phyloP scores from a whole-genome alignment of 2,329 filamentous ascomycete genomes.

The Aureobasidium subglaciale region DNA sequence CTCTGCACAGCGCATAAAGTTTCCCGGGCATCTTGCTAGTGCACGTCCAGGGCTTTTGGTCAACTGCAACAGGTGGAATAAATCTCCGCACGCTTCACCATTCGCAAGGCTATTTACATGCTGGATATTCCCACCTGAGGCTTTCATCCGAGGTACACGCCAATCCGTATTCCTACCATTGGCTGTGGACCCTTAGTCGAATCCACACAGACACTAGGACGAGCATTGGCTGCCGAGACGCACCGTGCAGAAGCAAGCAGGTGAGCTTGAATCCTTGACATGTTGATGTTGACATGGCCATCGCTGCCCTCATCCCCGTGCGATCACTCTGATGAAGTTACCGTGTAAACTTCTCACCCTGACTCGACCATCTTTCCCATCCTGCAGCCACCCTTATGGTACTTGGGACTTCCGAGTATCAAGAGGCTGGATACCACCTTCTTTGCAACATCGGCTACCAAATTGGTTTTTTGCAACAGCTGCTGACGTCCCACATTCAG shows the following conservation, averaged over 20 bases:
- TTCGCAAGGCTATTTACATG: conserved; percentile 14
- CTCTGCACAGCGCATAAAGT: conserved; percentile 12
- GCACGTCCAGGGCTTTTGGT: not conserved
- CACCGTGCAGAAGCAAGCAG: conserved; percentile 16
- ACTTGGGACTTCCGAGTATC: not conserved
- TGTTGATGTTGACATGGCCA: conserved; percentile 15
- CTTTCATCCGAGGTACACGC: conserved; percentile 14
- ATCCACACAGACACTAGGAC: conserved; percentile 9
- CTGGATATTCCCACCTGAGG: conserved; percentile 7
- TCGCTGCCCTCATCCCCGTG: conserved; percentile 12
- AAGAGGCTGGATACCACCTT: conserved; percentile 8
- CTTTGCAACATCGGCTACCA: not conserved
- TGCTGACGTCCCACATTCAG: conserved; percentile 14
- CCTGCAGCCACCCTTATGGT: conserved; percentile 15
- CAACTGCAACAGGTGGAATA: conserved; percentile 15
- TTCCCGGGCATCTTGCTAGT: conserved; percentile 12
- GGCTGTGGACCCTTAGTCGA: conserved; percentile 15
- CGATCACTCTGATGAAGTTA: conserved; percentile 9
- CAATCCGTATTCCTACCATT: conserved; percentile 13
- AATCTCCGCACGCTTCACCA: conserved; percentile 6
- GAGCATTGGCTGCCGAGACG: conserved; percentile 14
- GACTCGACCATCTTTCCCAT: conserved; percentile 6
- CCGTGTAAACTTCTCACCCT: conserved; percentile 6
- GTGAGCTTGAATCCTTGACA: conserved; percentile 15
- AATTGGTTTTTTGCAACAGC: conserved; percentile 10